phyloP scores from a whole-genome alignment of 306 rosid genomes.

The Casuarina glauca region DNA sequence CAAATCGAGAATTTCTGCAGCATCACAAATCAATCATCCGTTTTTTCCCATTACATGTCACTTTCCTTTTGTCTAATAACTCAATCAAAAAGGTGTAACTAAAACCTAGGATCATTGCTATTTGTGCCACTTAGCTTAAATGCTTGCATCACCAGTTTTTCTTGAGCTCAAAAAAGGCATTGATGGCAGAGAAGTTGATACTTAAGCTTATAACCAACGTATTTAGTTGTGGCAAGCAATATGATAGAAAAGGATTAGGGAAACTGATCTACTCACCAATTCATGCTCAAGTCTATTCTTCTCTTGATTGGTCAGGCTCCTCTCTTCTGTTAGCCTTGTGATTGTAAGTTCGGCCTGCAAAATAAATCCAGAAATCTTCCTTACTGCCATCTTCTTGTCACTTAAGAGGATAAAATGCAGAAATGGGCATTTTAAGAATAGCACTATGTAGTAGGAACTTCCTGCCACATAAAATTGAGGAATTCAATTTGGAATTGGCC shows the following conservation, averaged over 20 bases:
- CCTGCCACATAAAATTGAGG: conserved; percentile 2
- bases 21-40: background rate
- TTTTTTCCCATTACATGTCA: background rate
- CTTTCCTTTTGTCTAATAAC: background rate
- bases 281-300: conserved; percentile 61
- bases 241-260: background rate
- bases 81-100: conserved; percentile 8
- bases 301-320: conserved; percentile 41
- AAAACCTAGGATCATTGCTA: conserved; percentile 10
- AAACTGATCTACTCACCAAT: conserved; percentile 50
- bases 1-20: background rate
- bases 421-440: background rate
- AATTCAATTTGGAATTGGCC: conserved; percentile 17
- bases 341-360: conserved; percentile 71
- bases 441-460: conserved; percentile 3
- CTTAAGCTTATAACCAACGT: background rate
- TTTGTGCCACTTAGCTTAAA: background rate
- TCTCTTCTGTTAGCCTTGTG: conserved; percentile 65
- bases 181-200: background rate
- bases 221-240: background rate
- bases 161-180: background rate
- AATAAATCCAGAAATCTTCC: conserved; percentile 18
- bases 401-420: background rate
- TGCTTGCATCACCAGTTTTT: conserved; percentile 2
- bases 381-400: conserved; percentile 24